phyloP scores from a whole-genome alignment of 116 monocot genomes.

The Thalassia testudinum region DNA sequence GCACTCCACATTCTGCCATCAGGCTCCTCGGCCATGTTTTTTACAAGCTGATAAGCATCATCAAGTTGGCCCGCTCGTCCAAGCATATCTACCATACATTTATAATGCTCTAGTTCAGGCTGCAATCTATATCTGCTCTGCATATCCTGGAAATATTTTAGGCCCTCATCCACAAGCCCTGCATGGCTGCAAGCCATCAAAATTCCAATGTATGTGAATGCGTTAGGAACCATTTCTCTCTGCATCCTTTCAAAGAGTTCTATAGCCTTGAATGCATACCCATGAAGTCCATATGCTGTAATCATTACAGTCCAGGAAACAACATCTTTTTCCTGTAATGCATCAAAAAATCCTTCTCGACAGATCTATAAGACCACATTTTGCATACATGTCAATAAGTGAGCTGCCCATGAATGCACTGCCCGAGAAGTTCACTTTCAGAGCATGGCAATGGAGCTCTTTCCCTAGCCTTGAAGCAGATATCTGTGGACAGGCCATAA shows the following conservation, averaged over 20 bases:
- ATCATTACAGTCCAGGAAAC: slow-evolving; percentile 40
- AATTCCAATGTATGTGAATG: slow-evolving; percentile 42
- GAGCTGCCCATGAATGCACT: slow-evolving; percentile 44
- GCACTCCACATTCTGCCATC: slow-evolving; percentile 46
- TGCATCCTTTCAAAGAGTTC: slow-evolving; percentile 33
- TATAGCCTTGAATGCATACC: slow-evolving; percentile 25
- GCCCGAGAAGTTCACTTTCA: slow-evolving; percentile 19
- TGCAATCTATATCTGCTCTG: slow-evolving; percentile 17
- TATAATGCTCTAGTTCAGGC: slow-evolving; percentile 46
- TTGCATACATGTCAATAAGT: slow-evolving; percentile 63
- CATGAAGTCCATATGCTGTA: slow-evolving; percentile 47
- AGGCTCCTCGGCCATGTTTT: slow-evolving; percentile 31
- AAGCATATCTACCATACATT: slow-evolving; percentile 37
- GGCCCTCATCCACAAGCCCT: slow-evolving; percentile 39
- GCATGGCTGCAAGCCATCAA: slow-evolving; percentile 55
- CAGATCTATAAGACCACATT: slow-evolving; percentile 53
- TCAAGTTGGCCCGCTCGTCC: slow-evolving; percentile 36
- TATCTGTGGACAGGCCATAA: slow-evolving; percentile 36
- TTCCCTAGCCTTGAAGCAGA: slow-evolving; percentile 32
- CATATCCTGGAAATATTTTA: slow-evolving; percentile 44
- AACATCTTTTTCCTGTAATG: slow-evolving; percentile 22
- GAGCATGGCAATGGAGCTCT: slow-evolving; percentile 37
- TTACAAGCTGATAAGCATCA: slow-evolving; percentile 32
- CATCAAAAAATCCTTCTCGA: slow-evolving; percentile 28
- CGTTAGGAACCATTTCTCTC: slow-evolving; percentile 28